These are phyloP conservation scores for Wickerhamomyces bisporus DNA, from an alignment of 805 yeast genomes.

Conservation along the genomic window DNA sequence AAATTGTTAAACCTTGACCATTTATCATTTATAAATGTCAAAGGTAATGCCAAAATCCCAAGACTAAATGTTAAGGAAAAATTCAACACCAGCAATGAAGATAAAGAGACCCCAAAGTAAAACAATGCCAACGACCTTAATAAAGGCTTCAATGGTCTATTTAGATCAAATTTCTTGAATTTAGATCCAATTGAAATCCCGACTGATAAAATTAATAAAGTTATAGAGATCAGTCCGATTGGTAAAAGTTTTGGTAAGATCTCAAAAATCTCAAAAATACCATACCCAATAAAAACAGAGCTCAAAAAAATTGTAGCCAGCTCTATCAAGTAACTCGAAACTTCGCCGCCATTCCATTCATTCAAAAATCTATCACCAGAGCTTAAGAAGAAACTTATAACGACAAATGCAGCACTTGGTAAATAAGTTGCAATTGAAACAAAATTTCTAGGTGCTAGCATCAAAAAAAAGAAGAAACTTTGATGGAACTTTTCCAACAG, in stretches of 20 bases:
- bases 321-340: slow-evolving; percentile 10
- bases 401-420: slow-evolving; percentile 75
- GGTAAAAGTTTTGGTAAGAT: slow-evolving; percentile 18
- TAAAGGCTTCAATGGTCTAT: slow-evolving; percentile 14
- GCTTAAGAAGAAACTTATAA: slow-evolving; percentile 64
- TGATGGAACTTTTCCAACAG: slow-evolving; percentile 94
- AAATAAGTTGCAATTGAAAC: slow-evolving; percentile 92
- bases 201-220: slow-evolving; percentile 15
- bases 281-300: slow-evolving; percentile 26
- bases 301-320: slow-evolving; percentile 30
- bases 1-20: slow-evolving; percentile 23
- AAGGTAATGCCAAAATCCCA: slow-evolving; percentile 70
- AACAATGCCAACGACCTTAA: slow-evolving; percentile 46
- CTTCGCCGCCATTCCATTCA: slow-evolving; percentile 9
- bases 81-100: slow-evolving; percentile 74
- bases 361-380: slow-evolving; percentile 54
- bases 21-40: slow-evolving; percentile 46
- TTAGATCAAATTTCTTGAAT: slow-evolving; percentile 6
- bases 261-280: slow-evolving; percentile 18
- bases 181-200: slow-evolving; percentile 18
- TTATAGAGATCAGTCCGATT: slow-evolving; percentile 6
- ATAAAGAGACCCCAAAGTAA: slow-evolving; percentile 60
- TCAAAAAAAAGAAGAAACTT: slow-evolving; percentile 86
- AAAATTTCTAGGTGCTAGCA: slow-evolving; percentile 72
- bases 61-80: slow-evolving; percentile 73